Evolutionary conservation across 768 basidiomycete species (phyloP).

Genomic region (Cystobasidium tubakii): DNA sequence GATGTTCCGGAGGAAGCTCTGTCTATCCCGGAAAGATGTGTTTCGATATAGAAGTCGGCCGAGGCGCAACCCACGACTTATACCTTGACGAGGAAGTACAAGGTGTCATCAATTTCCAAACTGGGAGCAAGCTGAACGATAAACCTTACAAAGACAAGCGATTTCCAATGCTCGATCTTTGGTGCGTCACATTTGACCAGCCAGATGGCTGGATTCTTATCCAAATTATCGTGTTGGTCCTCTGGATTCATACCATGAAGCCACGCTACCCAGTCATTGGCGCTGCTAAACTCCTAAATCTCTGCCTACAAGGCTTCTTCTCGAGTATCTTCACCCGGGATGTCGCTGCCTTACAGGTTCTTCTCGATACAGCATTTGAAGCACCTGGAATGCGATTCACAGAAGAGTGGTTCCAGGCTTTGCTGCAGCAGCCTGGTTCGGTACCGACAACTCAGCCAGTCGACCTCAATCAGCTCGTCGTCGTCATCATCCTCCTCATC

Average conservation of each 20-base stretch:
- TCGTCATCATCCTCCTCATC: background rate
- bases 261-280: background rate
- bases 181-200: background rate
- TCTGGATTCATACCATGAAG: background rate
- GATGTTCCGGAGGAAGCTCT: slow-evolving; percentile 1
- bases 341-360: background rate
- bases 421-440: too few species aligned
- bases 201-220: background rate
- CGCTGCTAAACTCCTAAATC: background rate
- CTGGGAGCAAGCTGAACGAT: background rate
- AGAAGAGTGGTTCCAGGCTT: too few species aligned
- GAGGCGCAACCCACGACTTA: background rate
- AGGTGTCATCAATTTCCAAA: background rate
- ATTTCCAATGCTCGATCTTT: slow-evolving; percentile 13
- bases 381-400: too few species aligned
- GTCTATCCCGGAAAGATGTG: background rate
- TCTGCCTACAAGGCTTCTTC: background rate
- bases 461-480: too few species aligned
- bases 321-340: background rate
- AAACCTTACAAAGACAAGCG: background rate
- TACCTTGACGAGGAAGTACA: slow-evolving; percentile 12
- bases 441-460: background rate
- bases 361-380: background rate
- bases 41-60: background rate
- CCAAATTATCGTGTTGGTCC: background rate